Conservation (phyloP, 495 filamentous ascomycete species). For the Penicillium lagena region DNA sequence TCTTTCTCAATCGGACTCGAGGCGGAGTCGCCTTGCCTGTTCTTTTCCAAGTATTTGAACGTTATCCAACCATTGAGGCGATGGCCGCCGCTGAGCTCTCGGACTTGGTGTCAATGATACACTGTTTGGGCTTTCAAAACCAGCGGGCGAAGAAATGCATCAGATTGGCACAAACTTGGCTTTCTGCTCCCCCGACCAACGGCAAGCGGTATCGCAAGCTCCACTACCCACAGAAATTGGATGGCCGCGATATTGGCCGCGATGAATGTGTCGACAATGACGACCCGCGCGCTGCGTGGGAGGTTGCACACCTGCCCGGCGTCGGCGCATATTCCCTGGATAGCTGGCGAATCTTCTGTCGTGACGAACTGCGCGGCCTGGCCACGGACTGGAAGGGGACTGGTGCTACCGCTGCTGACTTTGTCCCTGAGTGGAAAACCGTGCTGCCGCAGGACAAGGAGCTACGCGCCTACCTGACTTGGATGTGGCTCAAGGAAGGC, state of each 20-base stretch:
- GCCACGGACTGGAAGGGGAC: constrained; percentile 56
- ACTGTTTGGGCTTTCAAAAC: constrained; percentile 69
- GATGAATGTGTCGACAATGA: constrained; percentile 43
- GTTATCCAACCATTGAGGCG: constrained; percentile 59
- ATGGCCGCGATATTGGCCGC: constrained; percentile 47
- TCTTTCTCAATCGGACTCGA: constrained; percentile 76
- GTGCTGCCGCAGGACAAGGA: constrained; percentile 87
- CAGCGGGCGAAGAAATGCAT: constrained; percentile 55
- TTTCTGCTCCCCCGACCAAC: constrained; percentile 53
- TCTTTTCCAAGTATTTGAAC: constrained; percentile 59
- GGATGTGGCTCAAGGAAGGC: constrained; percentile 88
- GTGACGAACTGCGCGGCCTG: constrained; percentile 64
- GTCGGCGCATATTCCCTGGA: constrained; percentile 81
- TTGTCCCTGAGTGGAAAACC: constrained; percentile 74
- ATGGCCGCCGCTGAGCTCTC: constrained; percentile 53
- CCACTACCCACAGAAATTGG: constrained; percentile 57
- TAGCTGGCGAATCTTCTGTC: constrained; percentile 90
- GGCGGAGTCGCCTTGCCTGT: constrained; percentile 72
- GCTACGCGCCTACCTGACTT: constrained; percentile 73
- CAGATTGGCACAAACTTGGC: constrained; percentile 63
- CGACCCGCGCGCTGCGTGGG: constrained; percentile 57
- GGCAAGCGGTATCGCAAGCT: constrained; percentile 57
- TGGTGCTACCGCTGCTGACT: constrained; percentile 14
- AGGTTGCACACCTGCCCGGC: constrained; percentile 82
- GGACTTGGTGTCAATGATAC: constrained; percentile 59